A percentile compares a stretch with the other conserved stretches of the same genome.
These are phyloP conservation scores for Magnaporthiopsis poae DNA, from an alignment of 2,329 filamentous ascomycete genomes.

Conservation along the genomic window DNA sequence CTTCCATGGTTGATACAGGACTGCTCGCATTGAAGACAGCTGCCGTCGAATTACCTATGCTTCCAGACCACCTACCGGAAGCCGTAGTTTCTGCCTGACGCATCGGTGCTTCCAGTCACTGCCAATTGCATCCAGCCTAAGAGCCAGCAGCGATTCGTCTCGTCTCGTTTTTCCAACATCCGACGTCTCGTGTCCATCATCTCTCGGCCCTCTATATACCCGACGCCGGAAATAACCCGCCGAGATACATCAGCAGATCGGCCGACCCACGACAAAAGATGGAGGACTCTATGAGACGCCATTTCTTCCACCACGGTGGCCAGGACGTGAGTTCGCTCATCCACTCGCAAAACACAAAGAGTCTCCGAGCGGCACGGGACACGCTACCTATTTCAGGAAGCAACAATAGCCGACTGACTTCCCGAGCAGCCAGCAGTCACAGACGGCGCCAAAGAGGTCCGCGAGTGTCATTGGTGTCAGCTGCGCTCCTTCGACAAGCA, in stretches of 20 bases:
- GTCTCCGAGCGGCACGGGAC: constrained; percentile 3
- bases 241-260: too few relatives aligned
- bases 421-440: constrained; percentile 8
- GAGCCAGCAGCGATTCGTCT: neutral
- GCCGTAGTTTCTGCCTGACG: neutral
- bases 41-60: neutral
- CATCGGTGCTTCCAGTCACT: neutral
- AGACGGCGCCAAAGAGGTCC: constrained; percentile 21
- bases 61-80: neutral
- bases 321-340: constrained; percentile 14
- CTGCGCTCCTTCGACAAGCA: constrained; percentile 45
- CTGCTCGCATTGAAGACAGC: too few relatives aligned
- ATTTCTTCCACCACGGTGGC: constrained; percentile 41
- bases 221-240: neutral
- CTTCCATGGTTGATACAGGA: neutral
- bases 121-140: neutral
- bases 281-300: constrained; percentile 34
- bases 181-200: neutral
- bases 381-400: neutral
- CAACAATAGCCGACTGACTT: constrained; percentile 4
- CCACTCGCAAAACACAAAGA: too few relatives aligned
- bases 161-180: neutral
- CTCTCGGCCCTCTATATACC: neutral
- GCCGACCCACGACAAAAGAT: constrained; percentile 20
- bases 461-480: constrained; percentile 52